A percentile compares a stretch with the other conserved stretches of the same genome.
Conservation (phyloP, 2,329 filamentous ascomycete species). For the Chalaropsis thielavioides region DNA sequence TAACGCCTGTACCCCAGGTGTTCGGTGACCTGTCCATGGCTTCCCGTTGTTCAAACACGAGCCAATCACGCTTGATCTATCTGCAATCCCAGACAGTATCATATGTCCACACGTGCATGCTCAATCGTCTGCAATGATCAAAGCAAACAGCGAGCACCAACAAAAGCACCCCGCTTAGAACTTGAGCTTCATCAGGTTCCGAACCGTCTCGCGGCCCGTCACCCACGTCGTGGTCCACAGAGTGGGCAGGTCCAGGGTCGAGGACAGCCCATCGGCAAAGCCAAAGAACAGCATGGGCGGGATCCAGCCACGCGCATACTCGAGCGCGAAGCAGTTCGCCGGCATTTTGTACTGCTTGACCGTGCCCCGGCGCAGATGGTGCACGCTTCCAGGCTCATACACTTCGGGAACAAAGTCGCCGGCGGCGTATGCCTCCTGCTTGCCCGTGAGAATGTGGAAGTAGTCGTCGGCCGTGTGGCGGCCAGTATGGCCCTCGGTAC, state of each 20-base stretch:
- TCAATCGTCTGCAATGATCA: not conserved
- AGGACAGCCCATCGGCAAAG: slow-evolving; percentile 64
- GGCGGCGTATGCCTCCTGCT: slow-evolving; percentile 60
- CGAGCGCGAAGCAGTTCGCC: slow-evolving; percentile 60
- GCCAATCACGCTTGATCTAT: not conserved
- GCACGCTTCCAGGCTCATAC: slow-evolving; percentile 53
- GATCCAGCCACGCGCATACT: slow-evolving; percentile 81
- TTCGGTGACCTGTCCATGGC: not conserved
- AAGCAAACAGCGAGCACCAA: not conserved
- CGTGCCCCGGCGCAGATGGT: slow-evolving; percentile 55
- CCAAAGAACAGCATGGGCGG: slow-evolving; percentile 87
- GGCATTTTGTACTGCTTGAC: slow-evolving; percentile 79
- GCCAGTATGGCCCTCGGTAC: slow-evolving; percentile 77
- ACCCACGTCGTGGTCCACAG: slow-evolving; percentile 64
- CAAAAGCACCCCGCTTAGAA: slow-evolving; percentile 34
- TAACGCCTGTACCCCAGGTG: not conserved
- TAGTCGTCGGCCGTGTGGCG: slow-evolving; percentile 89
- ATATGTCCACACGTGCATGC: not conserved
- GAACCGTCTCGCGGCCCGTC: slow-evolving; percentile 62
- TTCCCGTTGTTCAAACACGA: not conserved
- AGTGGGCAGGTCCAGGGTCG: slow-evolving; percentile 73
- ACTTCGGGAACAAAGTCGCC: slow-evolving; percentile 53
- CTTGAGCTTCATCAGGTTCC: slow-evolving; percentile 57
- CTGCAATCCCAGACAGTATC: not conserved
- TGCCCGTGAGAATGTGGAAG: slow-evolving; percentile 75